These are phyloP conservation scores for Sphaerulina musiva DNA, from an alignment of 2,329 filamentous ascomycete genomes.

Conservation along the genomic window DNA sequence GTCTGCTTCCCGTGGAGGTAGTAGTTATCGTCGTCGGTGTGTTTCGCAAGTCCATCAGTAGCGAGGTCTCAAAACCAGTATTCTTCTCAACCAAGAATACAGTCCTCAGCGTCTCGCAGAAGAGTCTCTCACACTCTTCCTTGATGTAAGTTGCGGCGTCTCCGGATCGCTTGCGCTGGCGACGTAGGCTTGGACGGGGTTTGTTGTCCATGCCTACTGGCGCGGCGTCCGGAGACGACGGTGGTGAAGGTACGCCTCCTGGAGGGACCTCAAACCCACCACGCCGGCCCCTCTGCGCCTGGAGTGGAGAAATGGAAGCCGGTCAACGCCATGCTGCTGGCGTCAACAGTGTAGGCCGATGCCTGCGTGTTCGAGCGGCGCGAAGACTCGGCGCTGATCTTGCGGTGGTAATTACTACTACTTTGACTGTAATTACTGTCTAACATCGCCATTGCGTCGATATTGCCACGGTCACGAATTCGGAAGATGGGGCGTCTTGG, in stretches of 20 bases:
- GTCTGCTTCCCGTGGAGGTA: slow-evolving; percentile 9
- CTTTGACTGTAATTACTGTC: slow-evolving; percentile 61
- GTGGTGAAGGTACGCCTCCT: slow-evolving; percentile 71
- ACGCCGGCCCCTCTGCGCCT: slow-evolving; percentile 57
- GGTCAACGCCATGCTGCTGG: slow-evolving; percentile 60
- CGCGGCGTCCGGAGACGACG: slow-evolving; percentile 62
- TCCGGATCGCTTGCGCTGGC: slow-evolving; percentile 50
- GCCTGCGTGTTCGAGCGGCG: slow-evolving; percentile 72
- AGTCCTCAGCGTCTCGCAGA: slow-evolving; percentile 89
- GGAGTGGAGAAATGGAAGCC: slow-evolving; percentile 94
- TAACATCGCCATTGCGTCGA: slow-evolving; percentile 59
- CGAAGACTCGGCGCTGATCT: slow-evolving; percentile 52
- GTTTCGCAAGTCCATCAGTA: slow-evolving; percentile 68
- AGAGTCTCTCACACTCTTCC: slow-evolving; percentile 99
- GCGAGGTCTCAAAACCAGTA: slow-evolving; percentile 68
- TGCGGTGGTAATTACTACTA: slow-evolving; percentile 55
- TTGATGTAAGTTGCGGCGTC: slow-evolving; percentile 94
- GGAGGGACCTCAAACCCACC: slow-evolving; percentile 88
- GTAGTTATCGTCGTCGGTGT: slow-evolving; percentile 24
- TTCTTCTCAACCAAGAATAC: slow-evolving; percentile 96
- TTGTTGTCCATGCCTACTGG: slow-evolving; percentile 9
- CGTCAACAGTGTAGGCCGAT: slow-evolving; percentile 81
- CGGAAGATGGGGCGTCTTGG: neutral
- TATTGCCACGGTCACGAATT: slow-evolving; percentile 42
- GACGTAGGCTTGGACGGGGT: slow-evolving; percentile 23